Base-by-base conservation (phyloP, 495 filamentous ascomycete genomes). In the Aspergillus indologenus region DNA sequence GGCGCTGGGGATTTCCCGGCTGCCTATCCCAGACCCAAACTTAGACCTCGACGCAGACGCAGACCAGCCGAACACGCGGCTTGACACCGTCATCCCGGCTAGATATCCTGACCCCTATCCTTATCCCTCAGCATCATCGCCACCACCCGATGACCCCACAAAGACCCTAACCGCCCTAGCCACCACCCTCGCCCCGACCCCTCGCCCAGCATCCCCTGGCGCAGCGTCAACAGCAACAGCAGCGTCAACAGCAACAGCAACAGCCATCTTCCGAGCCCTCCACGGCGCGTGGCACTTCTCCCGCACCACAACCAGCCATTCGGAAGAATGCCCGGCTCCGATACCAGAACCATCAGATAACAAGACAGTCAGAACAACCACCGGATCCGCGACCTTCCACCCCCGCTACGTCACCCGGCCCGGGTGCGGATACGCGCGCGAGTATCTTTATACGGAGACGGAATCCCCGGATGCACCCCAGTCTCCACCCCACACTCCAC, bases 281-380 rank as follows among this genome's bases (percentile, higher is more conserved):
- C 87, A 92, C 6, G 91, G 91, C 5, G 67, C 73, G 19, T 96
- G 91, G 91, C 76, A 65, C 9, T 75, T 88, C 19, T 74, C 77
- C 11, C 81, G 17, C 44, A n/a, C n/a, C 0, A n/a, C n/a, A 46
- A n/a, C 44, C 44, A n/a, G 7, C 5, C n/a, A n/a, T n/a, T n/a
- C n/a, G n/a, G n/a, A n/a, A n/a, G n/a, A n/a, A n/a, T n/a, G n/a
- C n/a, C n/a, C n/a, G n/a, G n/a, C n/a, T n/a, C n/a, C n/a, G n/a
- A n/a, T n/a, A n/a, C n/a, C n/a, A n/a, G n/a, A n/a, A n/a, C n/a
- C n/a, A n/a, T n/a, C n/a, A n/a, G n/a, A n/a, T n/a, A n/a, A n/a
- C n/a, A n/a, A n/a, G n/a, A n/a, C n/a, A 46, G 6, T 20, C 44
- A n/a, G 20, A 46, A n/a, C 44, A 18, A 21, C 11, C 15, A 47